Percentiles rank a stretch among this genome's conserved stretches.
Evolutionary conservation across 2,329 filamentous ascomycete genomes (phyloP).

Genomic region (Fusarium abutilonis): DNA sequence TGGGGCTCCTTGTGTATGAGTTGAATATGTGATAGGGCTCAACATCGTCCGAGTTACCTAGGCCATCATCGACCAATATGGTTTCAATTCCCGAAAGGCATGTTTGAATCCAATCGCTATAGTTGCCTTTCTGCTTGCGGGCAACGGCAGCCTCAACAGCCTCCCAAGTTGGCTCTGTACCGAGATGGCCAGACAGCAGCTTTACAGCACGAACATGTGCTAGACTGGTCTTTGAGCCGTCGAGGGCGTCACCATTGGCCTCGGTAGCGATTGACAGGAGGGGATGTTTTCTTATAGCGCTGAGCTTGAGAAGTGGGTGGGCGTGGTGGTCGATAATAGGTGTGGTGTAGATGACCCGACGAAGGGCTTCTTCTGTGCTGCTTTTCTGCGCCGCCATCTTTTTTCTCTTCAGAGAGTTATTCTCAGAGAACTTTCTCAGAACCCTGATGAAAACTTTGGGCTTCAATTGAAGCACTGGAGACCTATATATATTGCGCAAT

Average conservation of each 20-base stretch:
- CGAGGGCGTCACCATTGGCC: conserved; percentile 73
- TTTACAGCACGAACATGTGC: conserved; percentile 75
- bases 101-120: conserved; percentile 66
- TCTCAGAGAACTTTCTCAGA: not conserved
- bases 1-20: conserved; percentile 69
- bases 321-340: conserved; percentile 80
- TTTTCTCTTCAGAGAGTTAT: not conserved
- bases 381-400: conserved; percentile 29
- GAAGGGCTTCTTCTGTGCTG: conserved; percentile 43
- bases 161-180: conserved; percentile 71
- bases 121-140: conserved; percentile 55
- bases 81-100: conserved; percentile 79
- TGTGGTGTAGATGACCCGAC: conserved; percentile 58
- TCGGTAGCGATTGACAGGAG: conserved; percentile 75
- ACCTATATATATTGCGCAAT: conserved; percentile 5
- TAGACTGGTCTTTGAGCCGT: conserved; percentile 69
- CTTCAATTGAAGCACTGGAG: not conserved
- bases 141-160: conserved; percentile 58
- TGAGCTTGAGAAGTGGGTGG: conserved; percentile 70
- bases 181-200: conserved; percentile 73
- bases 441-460: not conserved
- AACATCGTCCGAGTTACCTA: conserved; percentile 65
- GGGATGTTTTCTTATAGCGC: conserved; percentile 58
- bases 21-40: conserved; percentile 73
- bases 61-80: conserved; percentile 81